phyloP scores from a whole-genome alignment of 148 eudicot genomes.

The Bassia scoparia region DNA sequence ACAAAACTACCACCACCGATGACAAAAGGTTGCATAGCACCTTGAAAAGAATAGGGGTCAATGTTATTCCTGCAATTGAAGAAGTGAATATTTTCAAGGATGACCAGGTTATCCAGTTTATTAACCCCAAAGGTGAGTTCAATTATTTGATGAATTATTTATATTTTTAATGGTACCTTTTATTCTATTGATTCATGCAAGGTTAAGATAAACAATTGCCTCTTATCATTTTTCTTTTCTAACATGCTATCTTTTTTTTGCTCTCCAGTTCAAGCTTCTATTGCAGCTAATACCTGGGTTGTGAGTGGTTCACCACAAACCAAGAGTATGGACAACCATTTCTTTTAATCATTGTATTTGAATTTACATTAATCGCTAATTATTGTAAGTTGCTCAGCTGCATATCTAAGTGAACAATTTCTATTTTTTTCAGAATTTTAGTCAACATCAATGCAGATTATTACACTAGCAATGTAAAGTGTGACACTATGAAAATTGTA shows the following conservation, averaged over 20 bases:
- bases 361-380: not conserved
- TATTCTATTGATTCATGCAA: too few species aligned
- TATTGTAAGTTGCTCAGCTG: not conserved
- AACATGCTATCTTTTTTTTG: not conserved
- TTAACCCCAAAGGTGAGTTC: constrained; percentile 65
- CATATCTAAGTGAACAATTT: not conserved
- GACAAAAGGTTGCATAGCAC: constrained; percentile 90
- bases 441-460: too few species aligned
- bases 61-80: constrained; percentile 76
- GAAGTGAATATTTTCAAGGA: constrained; percentile 91
- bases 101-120: constrained; percentile 79
- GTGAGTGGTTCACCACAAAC: constrained; percentile 90
- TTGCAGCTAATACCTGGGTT: constrained; percentile 93
- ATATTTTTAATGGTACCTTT: not conserved
- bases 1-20: constrained; percentile 82
- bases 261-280: constrained; percentile 85
- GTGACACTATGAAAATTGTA: too few species aligned
- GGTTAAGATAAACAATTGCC: not conserved
- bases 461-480: too few species aligned
- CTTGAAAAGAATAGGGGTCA: constrained; percentile 86
- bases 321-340: constrained; percentile 52
- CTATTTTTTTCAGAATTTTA: constrained; percentile 47
- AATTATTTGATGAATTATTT: not conserved
- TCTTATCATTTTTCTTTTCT: not conserved
- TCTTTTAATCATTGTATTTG: not conserved